phyloP scores from a whole-genome alignment of 306 rosid species.

The Quercus alba region DNA sequence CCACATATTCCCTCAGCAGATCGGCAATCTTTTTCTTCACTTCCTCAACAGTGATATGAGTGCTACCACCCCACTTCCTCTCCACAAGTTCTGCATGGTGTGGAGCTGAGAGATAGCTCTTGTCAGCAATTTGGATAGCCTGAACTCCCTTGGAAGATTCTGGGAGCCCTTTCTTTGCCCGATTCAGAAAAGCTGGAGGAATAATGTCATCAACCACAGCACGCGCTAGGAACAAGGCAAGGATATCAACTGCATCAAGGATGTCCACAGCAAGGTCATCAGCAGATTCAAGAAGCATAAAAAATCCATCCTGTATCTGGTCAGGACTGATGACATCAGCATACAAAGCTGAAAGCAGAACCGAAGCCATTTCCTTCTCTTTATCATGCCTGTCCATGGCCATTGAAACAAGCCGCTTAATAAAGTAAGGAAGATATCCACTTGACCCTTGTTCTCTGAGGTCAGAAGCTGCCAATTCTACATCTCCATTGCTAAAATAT shows the following conservation, averaged over 20 bases:
- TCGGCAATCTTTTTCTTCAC: conserved; percentile 87
- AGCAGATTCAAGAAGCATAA: conserved; percentile 88
- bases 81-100: conserved; percentile 99
- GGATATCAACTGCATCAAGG: conserved; percentile 87
- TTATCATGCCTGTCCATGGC: conserved; percentile 98
- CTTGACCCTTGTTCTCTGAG: conserved; percentile 87
- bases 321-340: conserved; percentile 89
- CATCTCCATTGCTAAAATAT: conserved; percentile 85
- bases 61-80: conserved; percentile 98
- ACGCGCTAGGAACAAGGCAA: conserved; percentile 92
- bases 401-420: conserved; percentile 89
- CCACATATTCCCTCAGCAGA: conserved; percentile 77
- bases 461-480: conserved; percentile 81
- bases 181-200: conserved; percentile 85
- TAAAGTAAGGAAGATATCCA: conserved; percentile 84
- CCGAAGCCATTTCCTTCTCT: conserved; percentile 99
- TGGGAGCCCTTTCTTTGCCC: conserved; percentile 85
- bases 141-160: conserved; percentile 89
- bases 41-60: conserved; percentile 92
- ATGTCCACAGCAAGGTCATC: conserved; percentile 98
- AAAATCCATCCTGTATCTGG: conserved; percentile 93
- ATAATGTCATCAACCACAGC: conserved; percentile 98
- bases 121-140: conserved; percentile 78
- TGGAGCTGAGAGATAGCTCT: conserved; percentile 97
- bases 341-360: conserved; percentile 87